phyloP scores from a whole-genome alignment of 2,329 filamentous ascomycete species.

The Colletotrichum sp. region DNA sequence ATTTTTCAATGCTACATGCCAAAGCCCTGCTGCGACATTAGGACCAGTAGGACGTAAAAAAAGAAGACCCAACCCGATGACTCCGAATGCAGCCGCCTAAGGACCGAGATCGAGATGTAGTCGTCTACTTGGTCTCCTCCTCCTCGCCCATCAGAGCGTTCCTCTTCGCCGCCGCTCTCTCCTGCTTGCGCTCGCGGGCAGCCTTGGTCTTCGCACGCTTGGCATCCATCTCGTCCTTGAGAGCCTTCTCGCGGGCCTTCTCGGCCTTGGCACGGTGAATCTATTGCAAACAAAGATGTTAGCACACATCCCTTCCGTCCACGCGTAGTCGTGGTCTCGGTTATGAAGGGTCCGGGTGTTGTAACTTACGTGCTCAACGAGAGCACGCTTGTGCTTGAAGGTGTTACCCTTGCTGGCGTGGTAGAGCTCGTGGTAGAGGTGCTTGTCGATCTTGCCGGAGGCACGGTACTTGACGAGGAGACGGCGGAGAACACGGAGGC shows the following conservation, averaged over 20 bases:
- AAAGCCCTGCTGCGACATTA: slow-evolving; percentile 57
- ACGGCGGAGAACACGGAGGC: slow-evolving; percentile 97
- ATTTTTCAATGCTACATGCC: slow-evolving; percentile 64
- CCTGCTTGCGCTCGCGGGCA: slow-evolving; percentile 96
- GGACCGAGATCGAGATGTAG: slow-evolving; percentile 48
- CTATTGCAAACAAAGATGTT: slow-evolving; percentile 50
- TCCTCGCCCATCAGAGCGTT: slow-evolving; percentile 81
- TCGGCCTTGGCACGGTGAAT: slow-evolving; percentile 99
- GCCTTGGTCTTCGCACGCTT: slow-evolving; percentile 99
- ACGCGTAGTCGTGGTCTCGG: not conserved
- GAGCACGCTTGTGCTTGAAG: slow-evolving; percentile 99
- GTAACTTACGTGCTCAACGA: slow-evolving; percentile 97
- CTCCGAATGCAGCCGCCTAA: slow-evolving; percentile 65
- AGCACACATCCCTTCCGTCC: not conserved
- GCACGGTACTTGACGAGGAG: slow-evolving; percentile 99
- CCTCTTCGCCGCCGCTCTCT: slow-evolving; percentile 91
- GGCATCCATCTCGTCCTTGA: slow-evolving; percentile 99
- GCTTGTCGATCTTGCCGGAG: slow-evolving; percentile 99
- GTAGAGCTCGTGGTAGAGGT: slow-evolving; percentile 99
- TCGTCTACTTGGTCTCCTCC: slow-evolving; percentile 56
- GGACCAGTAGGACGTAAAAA: slow-evolving; percentile 51
- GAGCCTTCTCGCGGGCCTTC: slow-evolving; percentile 92
- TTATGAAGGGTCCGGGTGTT: not conserved
- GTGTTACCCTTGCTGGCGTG: slow-evolving; percentile 99
- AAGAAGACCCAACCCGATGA: slow-evolving; percentile 61